Conservation (phyloP, 306 rosid species). For the Amphicarpaea edgeworthii region DNA sequence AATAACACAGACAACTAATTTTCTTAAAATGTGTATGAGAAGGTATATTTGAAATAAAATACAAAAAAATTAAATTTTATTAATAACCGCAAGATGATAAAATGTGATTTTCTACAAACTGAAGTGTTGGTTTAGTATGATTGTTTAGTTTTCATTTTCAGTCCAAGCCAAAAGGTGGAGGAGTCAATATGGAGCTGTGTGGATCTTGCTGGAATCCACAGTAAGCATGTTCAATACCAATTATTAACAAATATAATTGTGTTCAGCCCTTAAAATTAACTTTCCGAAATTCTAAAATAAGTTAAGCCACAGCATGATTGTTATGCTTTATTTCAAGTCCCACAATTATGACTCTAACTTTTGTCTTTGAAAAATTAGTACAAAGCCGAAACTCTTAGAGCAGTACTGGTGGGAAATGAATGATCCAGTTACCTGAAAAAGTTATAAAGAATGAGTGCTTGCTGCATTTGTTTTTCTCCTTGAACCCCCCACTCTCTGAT, state of each 20-base stretch:
- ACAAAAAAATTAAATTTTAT: background rate
- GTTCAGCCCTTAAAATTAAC: background rate
- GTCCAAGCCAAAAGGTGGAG: background rate
- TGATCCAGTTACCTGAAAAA: conserved; percentile 25
- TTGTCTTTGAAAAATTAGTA: background rate
- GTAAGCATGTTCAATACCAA: conserved; percentile 18
- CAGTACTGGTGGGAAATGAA: conserved; percentile 8
- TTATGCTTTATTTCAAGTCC: background rate
- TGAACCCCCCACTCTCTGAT: conserved; percentile 9
- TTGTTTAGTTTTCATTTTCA: background rate
- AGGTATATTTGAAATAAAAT: background rate
- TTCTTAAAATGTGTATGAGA: too few relatives aligned
- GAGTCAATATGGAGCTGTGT: background rate
- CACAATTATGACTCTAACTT: background rate
- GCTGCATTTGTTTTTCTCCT: conserved; percentile 11
- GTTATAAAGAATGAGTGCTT: background rate
- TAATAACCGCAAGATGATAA: background rate
- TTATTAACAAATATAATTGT: conserved; percentile 24
- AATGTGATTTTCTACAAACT: conserved; percentile 12
- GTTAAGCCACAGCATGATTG: conserved; percentile 3
- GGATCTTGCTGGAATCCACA: conserved; percentile 9
- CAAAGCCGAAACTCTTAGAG: background rate
- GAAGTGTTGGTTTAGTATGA: background rate
- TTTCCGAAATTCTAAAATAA: conserved; percentile 1
- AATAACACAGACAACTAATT: too few relatives aligned